phyloP scores from a whole-genome alignment of 108 stramenopile species.

The Nitzschia putrida region DNA sequence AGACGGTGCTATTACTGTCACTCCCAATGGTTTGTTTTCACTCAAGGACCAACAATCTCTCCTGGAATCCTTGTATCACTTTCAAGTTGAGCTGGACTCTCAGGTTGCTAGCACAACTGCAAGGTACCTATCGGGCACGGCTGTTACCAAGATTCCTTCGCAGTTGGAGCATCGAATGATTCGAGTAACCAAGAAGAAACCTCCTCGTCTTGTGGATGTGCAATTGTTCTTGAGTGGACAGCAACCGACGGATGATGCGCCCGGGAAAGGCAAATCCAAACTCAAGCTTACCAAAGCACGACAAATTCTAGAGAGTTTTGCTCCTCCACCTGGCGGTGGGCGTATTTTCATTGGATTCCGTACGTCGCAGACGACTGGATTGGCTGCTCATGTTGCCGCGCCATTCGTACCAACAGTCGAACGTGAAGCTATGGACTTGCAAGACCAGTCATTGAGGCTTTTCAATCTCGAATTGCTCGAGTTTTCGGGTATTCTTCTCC shows the following conservation, averaged over 20 bases:
- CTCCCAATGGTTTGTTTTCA: constrained; percentile 60
- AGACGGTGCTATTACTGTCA: constrained; percentile 56
- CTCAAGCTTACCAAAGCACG: constrained; percentile 26
- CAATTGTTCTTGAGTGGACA: constrained; percentile 64
- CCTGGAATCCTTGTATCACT: constrained; percentile 42
- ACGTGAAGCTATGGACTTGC: constrained; percentile 80
- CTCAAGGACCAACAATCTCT: constrained; percentile 48
- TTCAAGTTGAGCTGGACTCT: constrained; percentile 50
- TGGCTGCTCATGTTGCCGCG: constrained; percentile 75
- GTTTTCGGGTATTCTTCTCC: constrained; percentile 58
- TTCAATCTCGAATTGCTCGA: constrained; percentile 76
- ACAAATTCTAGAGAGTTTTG: constrained; percentile 58
- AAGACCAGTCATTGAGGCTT: constrained; percentile 65
- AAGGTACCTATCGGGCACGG: constrained; percentile 69
- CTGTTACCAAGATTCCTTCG: constrained; percentile 61
- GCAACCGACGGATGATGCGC: constrained; percentile 31
- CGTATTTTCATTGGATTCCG: constrained; percentile 81
- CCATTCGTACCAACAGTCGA: constrained; percentile 84
- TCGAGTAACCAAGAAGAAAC: constrained; percentile 85
- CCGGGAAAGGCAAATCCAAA: constrained; percentile 1
- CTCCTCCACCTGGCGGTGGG: constrained; percentile 62
- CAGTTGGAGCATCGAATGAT: constrained; percentile 71
- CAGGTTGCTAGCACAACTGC: constrained; percentile 53
- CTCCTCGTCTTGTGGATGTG: constrained; percentile 56
- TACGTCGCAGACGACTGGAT: constrained; percentile 79